Evolutionary conservation across 163 green algal species (phyloP).

Genomic region (Prototheca wickerhamii): DNA sequence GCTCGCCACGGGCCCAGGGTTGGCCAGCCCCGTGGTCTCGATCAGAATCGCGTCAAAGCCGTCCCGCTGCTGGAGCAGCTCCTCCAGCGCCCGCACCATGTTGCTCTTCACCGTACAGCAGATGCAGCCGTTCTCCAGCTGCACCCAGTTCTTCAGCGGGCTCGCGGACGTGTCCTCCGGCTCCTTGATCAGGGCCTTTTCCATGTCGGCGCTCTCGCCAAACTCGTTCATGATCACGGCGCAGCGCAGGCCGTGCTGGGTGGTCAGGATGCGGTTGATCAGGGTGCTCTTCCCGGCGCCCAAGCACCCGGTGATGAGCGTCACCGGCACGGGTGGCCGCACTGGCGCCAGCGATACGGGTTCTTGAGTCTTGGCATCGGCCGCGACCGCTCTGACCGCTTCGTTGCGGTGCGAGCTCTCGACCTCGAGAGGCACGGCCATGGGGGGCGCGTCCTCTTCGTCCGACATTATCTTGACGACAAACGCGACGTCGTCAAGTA

Average conservation of each 20-base stretch:
- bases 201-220: slow-evolving; percentile 49
- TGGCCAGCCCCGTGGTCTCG: slow-evolving; percentile 82
- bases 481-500: too few relatives aligned
- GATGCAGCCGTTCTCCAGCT: slow-evolving; percentile 87
- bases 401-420: not conserved
- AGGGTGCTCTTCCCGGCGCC: slow-evolving; percentile 60
- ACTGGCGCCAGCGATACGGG: too few relatives aligned
- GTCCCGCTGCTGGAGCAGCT: slow-evolving; percentile 49
- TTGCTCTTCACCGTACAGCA: slow-evolving; percentile 87
- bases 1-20: slow-evolving; percentile 72
- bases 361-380: too few relatives aligned
- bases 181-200: slow-evolving; percentile 56
- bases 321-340: slow-evolving; percentile 51
- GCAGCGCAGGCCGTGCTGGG: slow-evolving; percentile 52
- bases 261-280: slow-evolving; percentile 59
- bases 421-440: not conserved
- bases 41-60: slow-evolving; percentile 83
- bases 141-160: slow-evolving; percentile 57
- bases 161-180: slow-evolving; percentile 19
- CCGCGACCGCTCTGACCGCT: too few relatives aligned
- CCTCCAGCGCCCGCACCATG: slow-evolving; percentile 79
- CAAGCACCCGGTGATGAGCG: slow-evolving; percentile 51
- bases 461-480: not conserved
- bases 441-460: not conserved
- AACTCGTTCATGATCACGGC: slow-evolving; percentile 77